Conservation (phyloP, 768 basidiomycete genomes). For the Suillus hirtellus region DNA sequence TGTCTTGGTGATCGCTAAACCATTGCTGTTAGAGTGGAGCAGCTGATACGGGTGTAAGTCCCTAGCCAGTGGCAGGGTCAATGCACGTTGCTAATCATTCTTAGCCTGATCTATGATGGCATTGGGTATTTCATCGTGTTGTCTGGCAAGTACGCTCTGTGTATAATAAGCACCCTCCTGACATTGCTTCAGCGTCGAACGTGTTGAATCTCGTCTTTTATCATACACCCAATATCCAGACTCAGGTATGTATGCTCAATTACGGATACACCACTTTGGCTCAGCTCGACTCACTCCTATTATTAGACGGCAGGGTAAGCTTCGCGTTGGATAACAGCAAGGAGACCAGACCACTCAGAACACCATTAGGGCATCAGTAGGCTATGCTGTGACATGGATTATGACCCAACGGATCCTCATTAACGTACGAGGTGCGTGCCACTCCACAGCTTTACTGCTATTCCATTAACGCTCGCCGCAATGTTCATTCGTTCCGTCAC, state of each 20-base stretch:
- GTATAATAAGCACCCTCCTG: conserved; percentile 1
- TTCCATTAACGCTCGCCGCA: not conserved
- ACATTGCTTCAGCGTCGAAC: conserved; percentile 41
- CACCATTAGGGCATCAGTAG: conserved; percentile 49
- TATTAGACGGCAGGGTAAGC: conserved; percentile 54
- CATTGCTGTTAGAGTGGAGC: conserved; percentile 33
- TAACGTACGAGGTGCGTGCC: conserved; percentile 49
- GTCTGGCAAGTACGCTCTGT: conserved; percentile 35
- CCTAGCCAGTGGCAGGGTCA: conserved; percentile 2
- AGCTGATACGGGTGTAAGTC: conserved; percentile 24
- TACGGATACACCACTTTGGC: conserved; percentile 4
- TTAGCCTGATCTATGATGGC: conserved; percentile 68
- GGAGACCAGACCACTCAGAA: not conserved
- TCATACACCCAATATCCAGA: conserved; percentile 36
- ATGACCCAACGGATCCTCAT: conserved; percentile 60
- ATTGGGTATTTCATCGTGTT: conserved; percentile 55
- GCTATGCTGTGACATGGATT: conserved; percentile 59
- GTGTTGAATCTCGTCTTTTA: conserved; percentile 53
- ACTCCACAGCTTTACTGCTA: not conserved
- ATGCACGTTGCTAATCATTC: not conserved
- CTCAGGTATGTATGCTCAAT: conserved; percentile 42
- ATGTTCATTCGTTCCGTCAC: not conserved
- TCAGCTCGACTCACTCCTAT: conserved; percentile 11
- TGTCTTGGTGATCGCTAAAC: not conserved
- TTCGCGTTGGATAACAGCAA: conserved; percentile 5